Evolutionary conservation across 129 eudicot genomes (phyloP).

Genomic region (Flaveria brownii): DNA sequence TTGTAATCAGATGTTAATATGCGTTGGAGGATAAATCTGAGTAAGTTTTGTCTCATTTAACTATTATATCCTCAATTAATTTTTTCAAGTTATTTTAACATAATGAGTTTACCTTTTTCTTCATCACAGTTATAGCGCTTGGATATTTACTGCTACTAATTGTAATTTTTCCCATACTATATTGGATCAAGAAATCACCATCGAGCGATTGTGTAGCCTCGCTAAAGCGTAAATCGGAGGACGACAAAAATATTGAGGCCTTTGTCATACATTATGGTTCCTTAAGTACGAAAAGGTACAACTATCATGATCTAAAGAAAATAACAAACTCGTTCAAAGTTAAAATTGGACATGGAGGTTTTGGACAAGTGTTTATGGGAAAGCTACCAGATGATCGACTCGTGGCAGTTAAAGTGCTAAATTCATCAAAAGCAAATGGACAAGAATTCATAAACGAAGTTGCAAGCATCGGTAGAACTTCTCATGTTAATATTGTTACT

Average conservation of each 20-base stretch:
- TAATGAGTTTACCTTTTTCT: not conserved
- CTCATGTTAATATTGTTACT: slow-evolving; percentile 40
- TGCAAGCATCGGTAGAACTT: slow-evolving; percentile 38
- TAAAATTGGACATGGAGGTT: slow-evolving; percentile 36
- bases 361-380: slow-evolving; percentile 37
- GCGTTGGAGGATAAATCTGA: not conserved
- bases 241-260: slow-evolving; percentile 31
- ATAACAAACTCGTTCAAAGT: slow-evolving; percentile 32
- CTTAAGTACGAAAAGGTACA: slow-evolving; percentile 26
- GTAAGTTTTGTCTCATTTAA: slow-evolving; percentile 6
- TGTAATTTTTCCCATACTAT: not conserved
- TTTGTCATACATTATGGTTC: slow-evolving; percentile 21
- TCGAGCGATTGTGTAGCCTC: not conserved
- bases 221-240: slow-evolving; percentile 22
- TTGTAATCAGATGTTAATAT: not conserved
- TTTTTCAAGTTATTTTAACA: not conserved
- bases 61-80: not conserved
- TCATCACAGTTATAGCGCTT: slow-evolving; percentile 1
- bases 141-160: not conserved
- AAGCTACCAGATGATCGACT: slow-evolving; percentile 18
- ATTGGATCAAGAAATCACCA: not conserved
- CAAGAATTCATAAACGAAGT: slow-evolving; percentile 45
- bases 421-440: slow-evolving; percentile 31
- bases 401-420: slow-evolving; percentile 36
- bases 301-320: slow-evolving; percentile 23